Evolutionary conservation across 352 stramenopile genomes (phyloP), one percentile per base, ranked within the genome.

Genomic region (Phytophthora fragariaefolia): DNA sequence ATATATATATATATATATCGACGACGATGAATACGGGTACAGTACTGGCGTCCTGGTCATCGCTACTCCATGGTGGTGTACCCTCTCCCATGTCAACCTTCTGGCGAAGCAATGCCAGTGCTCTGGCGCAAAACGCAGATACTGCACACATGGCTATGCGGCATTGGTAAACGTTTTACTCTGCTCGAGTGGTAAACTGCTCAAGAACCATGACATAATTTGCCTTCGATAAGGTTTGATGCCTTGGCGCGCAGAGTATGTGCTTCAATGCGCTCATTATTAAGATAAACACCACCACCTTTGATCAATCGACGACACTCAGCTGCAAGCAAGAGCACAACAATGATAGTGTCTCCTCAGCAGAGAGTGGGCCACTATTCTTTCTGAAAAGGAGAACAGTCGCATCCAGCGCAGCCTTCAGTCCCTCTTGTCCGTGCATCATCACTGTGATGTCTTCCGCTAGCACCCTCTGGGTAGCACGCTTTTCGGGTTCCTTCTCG

Each of bases 301-400:
- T 98, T 96, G 72, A 99, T 99, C 48, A 99, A 73, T 63, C 97
- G 85, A 55, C 95, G 84, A 40, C 92, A 97, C 70, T 99, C 97
- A 57, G 96, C 97, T 91, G 58, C 53, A 66, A 43, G 1, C 30
- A 53, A 10, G 64, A 20, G 20, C 4, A 43, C 15, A n/a, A 43
- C 15, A 43, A 43, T 43, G 34, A 43, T 43, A 34, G 28, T 12
- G 96, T 87, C 26, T 87, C 77, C n/a, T 80, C 76, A 12, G 81
- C 86, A 4, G 76, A 85, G 18, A 97, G 58, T 73, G 80, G 58
- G 49, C 84, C 74, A 5, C 73, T 71, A 53, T 76, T 71, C 64
- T 91, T 85, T 55, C 86, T 76, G 64, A 96, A 89, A 34, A 97
- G 77, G 54, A 90, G 24, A 61, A 80, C 74, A 10, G 87, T 93